These are phyloP conservation scores for Euphorbia peplus DNA, from an alignment of 345 rosid genomes.

Conservation along the genomic window DNA sequence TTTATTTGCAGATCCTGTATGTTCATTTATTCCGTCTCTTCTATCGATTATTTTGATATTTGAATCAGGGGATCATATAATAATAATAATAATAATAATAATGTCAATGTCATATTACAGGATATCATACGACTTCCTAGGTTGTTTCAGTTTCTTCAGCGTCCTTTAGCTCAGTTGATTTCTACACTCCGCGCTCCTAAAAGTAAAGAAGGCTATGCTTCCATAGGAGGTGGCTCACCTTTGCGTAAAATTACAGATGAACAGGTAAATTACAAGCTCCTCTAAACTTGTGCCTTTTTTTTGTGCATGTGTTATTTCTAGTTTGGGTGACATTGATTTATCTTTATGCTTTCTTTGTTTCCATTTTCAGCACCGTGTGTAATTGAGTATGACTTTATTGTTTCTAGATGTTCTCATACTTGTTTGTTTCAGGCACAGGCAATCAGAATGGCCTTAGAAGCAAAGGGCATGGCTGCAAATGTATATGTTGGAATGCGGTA, in stretches of 20 bases:
- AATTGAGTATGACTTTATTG: not conserved
- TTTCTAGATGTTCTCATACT: not conserved
- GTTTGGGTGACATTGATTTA: not conserved
- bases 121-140: constrained; percentile 91
- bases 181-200: constrained; percentile 84
- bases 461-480: constrained; percentile 54
- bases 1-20: constrained; percentile 91
- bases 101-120: constrained; percentile 30
- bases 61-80: not conserved
- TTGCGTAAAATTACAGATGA: constrained; percentile 80
- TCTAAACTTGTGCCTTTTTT: not conserved
- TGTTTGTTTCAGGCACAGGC: constrained; percentile 58
- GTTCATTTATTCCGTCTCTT: constrained; percentile 4
- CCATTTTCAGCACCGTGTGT: not conserved
- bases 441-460: constrained; percentile 55
- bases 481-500: constrained; percentile 90
- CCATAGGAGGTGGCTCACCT: constrained; percentile 96
- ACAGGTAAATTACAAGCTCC: constrained; percentile 40
- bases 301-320: not conserved
- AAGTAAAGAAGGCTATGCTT: constrained; percentile 95
- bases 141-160: constrained; percentile 75
- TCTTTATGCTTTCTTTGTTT: not conserved
- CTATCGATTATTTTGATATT: not conserved
- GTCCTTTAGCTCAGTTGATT: constrained; percentile 71
- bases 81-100: no score